Evolutionary conservation across 2,329 filamentous ascomycete genomes (phyloP).

Genomic region (Aspergillus arachidicola): DNA sequence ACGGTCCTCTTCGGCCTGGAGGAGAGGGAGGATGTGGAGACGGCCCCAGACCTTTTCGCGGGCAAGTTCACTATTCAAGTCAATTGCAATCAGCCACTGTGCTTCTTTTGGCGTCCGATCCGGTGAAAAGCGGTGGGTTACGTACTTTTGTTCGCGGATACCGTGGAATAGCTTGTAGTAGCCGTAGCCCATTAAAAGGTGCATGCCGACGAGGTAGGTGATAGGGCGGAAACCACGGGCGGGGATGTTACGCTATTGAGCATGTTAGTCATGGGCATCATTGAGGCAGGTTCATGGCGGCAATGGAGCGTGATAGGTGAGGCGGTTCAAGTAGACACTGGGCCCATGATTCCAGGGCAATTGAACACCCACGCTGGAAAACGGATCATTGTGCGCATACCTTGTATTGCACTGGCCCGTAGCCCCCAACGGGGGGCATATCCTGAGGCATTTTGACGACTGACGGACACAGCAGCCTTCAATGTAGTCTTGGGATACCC

Average conservation of each 20-base stretch:
- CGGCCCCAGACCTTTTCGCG: slow-evolving; percentile 98
- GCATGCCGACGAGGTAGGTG: slow-evolving; percentile 75
- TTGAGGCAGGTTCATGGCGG: background rate
- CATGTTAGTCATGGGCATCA: slow-evolving; percentile 12
- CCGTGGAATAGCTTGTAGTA: slow-evolving; percentile 85
- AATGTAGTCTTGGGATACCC: slow-evolving; percentile 21
- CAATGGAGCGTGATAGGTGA: background rate
- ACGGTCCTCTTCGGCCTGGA: slow-evolving; percentile 95
- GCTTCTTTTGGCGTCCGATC: background rate
- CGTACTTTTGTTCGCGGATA: slow-evolving; percentile 88
- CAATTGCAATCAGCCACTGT: background rate
- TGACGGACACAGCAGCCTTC: slow-evolving; percentile 22
- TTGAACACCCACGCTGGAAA: background rate
- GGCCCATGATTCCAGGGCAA: background rate
- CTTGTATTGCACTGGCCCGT: slow-evolving; percentile 96
- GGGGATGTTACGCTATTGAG: slow-evolving; percentile 79
- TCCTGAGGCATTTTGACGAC: slow-evolving; percentile 82
- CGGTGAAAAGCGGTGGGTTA: slow-evolving; percentile 18
- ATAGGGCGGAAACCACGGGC: slow-evolving; percentile 85
- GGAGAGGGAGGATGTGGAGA: slow-evolving; percentile 88
- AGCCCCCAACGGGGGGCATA: slow-evolving; percentile 93
- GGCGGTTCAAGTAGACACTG: background rate
- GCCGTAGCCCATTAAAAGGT: slow-evolving; percentile 80
- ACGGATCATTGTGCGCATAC: slow-evolving; percentile 50
- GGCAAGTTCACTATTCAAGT: slow-evolving; percentile 72